Base-by-base conservation (phyloP, 2,329 filamentous ascomycete species). In the Thielaviopsis euricoi region DNA sequence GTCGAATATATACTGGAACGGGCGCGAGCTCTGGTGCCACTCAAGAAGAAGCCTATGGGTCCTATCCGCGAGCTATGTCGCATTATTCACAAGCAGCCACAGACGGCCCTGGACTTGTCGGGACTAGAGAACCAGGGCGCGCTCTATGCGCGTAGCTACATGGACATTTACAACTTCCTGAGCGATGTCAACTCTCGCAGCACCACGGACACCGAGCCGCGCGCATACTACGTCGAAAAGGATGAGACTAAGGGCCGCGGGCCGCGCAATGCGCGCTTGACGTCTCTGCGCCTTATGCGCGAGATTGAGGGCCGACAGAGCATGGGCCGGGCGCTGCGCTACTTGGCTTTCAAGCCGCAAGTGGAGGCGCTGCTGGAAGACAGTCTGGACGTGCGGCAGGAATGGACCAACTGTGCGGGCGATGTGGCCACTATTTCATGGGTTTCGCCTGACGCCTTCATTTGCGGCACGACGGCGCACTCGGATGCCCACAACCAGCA, bases 401-500 rank as follows among this genome's bases (percentile, higher is more conserved):
- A 82, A 63, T 84, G 79, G 71, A 79, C 75, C 1, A 76, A 79
- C 62, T 82, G 79, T 56, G 80, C 81, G 29, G 81, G 81, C 3
- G 81, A 84, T 63, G 76, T 84, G 50, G 71, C 74, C 22, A 77
- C 80, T 2, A 71, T 82, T 53, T 73, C 72, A 19, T 85, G 81
- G 81, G 70, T 78, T 0, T 77, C 76, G 0, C 64, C 76, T 21
- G 65, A 71, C n/a, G 69, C 70, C 17, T 79, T 83, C 55, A 64
- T 84, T n/a, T 82, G 79, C 61, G 81, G 81, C 37, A 80, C 81
- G 0, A 81, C 79, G 0, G 76, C 77, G 0, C 81, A 84, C 66
- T 83, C 79, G 0, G 81, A 84, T 62, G 68, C 71, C 0, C 77
- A 81, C 49, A 84, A 83, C 59, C 80, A 83, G 64, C 80, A 83